These are phyloP conservation scores for Coccomyxa sp. DNA, from an alignment of 139 green algal genomes.

Conservation along the genomic window DNA sequence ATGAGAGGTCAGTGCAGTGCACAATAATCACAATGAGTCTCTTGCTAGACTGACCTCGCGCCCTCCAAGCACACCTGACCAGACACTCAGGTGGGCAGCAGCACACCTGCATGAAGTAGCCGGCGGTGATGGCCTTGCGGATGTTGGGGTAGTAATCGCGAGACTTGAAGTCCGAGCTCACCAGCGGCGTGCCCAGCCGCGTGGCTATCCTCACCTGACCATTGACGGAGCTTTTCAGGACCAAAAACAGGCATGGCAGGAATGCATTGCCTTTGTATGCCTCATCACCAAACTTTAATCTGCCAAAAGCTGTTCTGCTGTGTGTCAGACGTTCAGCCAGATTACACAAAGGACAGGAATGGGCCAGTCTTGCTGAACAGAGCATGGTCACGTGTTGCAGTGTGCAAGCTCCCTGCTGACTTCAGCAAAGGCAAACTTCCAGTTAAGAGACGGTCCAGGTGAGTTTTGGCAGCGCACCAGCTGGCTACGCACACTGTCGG, in stretches of 20 bases:
- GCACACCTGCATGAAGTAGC: conserved; percentile 96
- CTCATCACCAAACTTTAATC: background rate
- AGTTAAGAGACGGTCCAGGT: too few relatives aligned
- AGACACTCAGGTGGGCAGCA: too few relatives aligned
- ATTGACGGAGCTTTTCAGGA: background rate
- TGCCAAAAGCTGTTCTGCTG: background rate
- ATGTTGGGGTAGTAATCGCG: conserved; percentile 97
- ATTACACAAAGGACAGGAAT: too few relatives aligned
- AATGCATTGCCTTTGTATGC: background rate
- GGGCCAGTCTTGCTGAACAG: too few relatives aligned
- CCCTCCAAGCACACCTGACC: too few relatives aligned
- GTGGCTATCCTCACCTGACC: conserved; percentile 63
- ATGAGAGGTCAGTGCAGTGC: too few relatives aligned
- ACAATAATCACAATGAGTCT: too few relatives aligned
- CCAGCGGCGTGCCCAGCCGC: conserved; percentile 67
- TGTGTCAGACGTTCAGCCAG: too few relatives aligned
- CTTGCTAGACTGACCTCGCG: too few relatives aligned
- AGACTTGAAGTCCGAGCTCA: conserved; percentile 82
- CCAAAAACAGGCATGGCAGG: background rate
- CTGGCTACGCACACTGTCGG: conserved; percentile 93
- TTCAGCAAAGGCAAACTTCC: too few relatives aligned
- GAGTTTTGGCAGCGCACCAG: conserved; percentile 42
- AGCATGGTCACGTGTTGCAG: too few relatives aligned
- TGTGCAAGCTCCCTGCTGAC: too few relatives aligned
- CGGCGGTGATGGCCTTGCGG: conserved; percentile 85